Conservation (phyloP, 257 asterid genomes). For the Nicotiana undulata region DNA sequence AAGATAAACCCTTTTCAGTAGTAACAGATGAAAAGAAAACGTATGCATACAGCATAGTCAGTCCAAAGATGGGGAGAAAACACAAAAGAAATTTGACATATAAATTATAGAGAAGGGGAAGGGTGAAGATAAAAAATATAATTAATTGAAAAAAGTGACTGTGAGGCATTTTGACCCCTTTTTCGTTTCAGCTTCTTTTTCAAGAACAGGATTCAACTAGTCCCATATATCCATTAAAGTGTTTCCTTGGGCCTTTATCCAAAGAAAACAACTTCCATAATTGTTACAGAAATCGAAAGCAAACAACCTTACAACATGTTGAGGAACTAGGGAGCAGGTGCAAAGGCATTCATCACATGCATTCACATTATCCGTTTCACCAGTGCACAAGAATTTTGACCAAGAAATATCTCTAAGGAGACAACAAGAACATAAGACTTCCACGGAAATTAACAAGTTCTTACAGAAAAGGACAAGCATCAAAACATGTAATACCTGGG, state of each 20-base stretch:
- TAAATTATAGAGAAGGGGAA: neutral
- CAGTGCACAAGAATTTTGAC: neutral
- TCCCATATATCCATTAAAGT: neutral
- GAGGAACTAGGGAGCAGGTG: neutral
- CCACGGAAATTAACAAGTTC: neutral
- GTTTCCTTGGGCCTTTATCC: neutral
- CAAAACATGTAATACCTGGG: slow-evolving; percentile 56
- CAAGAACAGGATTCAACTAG: neutral
- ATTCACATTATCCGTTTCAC: neutral
- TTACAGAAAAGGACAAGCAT: neutral
- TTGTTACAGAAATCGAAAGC: neutral
- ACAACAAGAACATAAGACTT: neutral
- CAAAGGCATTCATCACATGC: neutral
- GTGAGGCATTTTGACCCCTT: neutral
- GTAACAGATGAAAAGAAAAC: neutral
- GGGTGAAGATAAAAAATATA: neutral
- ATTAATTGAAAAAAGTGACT: neutral
- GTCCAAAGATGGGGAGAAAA: neutral
- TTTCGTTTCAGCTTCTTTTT: neutral
- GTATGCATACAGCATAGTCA: neutral
- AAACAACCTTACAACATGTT: neutral
- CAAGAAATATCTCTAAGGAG: neutral
- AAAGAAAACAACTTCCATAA: neutral
- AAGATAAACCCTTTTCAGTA: slow-evolving; percentile 12
- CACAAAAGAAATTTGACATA: neutral